phyloP scores from a whole-genome alignment of 495 filamentous ascomycete species.

The Neurospora sublineolata region DNA sequence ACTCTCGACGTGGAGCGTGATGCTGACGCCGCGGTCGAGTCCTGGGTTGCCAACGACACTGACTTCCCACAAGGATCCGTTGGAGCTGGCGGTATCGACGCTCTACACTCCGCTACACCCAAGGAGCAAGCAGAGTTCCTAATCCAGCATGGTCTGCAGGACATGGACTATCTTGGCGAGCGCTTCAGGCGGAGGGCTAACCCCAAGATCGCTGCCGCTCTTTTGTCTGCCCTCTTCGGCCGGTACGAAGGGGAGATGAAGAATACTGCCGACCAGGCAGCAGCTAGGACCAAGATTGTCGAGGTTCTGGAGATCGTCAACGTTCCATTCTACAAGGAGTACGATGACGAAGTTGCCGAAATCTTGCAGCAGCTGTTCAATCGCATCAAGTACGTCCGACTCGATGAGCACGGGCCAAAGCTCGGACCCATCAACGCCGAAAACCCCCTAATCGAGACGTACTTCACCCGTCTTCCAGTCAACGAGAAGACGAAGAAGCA shows the following conservation, averaged over 20 bases:
- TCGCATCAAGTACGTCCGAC: slow-evolving; percentile 79
- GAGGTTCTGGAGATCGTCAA: slow-evolving; percentile 77
- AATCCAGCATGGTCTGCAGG: slow-evolving; percentile 47
- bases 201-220: slow-evolving; percentile 53
- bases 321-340: slow-evolving; percentile 77
- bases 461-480: slow-evolving; percentile 82
- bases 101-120: slow-evolving; percentile 25
- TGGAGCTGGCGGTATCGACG: slow-evolving; percentile 31
- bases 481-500: slow-evolving; percentile 73
- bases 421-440: slow-evolving; percentile 63
- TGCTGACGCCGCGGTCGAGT: slow-evolving; percentile 51
- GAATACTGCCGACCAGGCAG: slow-evolving; percentile 30
- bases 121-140: slow-evolving; percentile 44
- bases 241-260: slow-evolving; percentile 42
- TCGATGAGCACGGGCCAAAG: slow-evolving; percentile 88
- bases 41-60: slow-evolving; percentile 53
- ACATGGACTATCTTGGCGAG: slow-evolving; percentile 62
- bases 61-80: slow-evolving; percentile 34
- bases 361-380: slow-evolving; percentile 88
- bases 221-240: slow-evolving; percentile 60
- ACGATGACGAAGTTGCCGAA: slow-evolving; percentile 68
- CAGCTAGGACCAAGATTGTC: slow-evolving; percentile 38
- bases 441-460: slow-evolving; percentile 82
- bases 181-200: slow-evolving; percentile 61
- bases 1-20: slow-evolving; percentile 68